Percentiles rank a stretch among this genome's conserved stretches.
phyloP scores from a whole-genome alignment of 208 protist species.

The Zelonia costaricensis region DNA sequence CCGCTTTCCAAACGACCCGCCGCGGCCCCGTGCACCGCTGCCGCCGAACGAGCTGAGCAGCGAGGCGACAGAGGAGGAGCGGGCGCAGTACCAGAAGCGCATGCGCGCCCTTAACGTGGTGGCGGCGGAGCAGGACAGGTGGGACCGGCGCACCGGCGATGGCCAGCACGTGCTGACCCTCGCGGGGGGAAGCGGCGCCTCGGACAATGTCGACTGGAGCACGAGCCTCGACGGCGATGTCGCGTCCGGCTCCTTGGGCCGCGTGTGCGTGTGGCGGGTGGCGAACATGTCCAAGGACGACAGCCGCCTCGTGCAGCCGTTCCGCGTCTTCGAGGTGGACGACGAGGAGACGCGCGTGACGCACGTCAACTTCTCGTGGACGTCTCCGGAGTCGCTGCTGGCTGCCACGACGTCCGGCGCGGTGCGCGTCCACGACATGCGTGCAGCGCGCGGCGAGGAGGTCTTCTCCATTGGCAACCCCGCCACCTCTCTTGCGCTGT shows the following conservation, averaged over 20 bases:
- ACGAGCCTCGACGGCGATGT: constrained; percentile 59
- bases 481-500: constrained; percentile 47
- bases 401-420: constrained; percentile 43
- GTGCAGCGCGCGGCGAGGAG: constrained; percentile 32
- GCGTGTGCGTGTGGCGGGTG: constrained; percentile 75
- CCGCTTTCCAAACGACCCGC: constrained; percentile 88
- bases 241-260: constrained; percentile 58
- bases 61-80: constrained; percentile 79
- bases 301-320: constrained; percentile 46
- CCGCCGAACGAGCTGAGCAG: constrained; percentile 82
- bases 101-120: constrained; percentile 78
- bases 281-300: constrained; percentile 75
- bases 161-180: constrained; percentile 88
- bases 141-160: constrained; percentile 72
- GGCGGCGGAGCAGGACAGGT: constrained; percentile 77
- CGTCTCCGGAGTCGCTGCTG: constrained; percentile 46
- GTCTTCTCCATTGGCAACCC: constrained; percentile 48
- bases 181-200: constrained; percentile 46
- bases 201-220: constrained; percentile 81
- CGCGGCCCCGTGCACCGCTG: constrained; percentile 82
- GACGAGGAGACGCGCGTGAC: constrained; percentile 58
- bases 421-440: constrained; percentile 60
- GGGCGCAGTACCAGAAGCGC: constrained; percentile 68
- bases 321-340: constrained; percentile 41
- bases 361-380: constrained; percentile 69